Base-by-base conservation (phyloP, 2,329 filamentous ascomycete species). In the Aspergillus phoenicis region DNA sequence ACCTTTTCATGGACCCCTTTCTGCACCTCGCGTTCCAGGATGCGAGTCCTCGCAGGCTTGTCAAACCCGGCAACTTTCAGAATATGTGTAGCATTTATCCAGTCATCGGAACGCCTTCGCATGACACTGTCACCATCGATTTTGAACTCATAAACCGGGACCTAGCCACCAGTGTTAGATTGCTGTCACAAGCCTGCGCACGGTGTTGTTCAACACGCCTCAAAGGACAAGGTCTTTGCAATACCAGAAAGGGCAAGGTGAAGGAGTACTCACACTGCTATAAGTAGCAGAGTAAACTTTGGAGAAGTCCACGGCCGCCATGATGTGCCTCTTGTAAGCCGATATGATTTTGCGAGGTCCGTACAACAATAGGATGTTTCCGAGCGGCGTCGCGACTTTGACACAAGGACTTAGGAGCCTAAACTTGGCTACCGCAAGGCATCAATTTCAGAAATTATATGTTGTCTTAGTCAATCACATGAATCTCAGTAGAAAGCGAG, bases 41-140 rank as follows among this genome's bases (percentile, higher is more conserved):
- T 98, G 65, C 95, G 87, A 43, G 95, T 99, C 74, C 95, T 85
- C 11, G 94, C 92, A 2, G 95, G 95, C 78, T 99, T 99, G 78
- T 99, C 95, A 73, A 97, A 97, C 59, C 94, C 94, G 64, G 95
- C 95, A 43, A 96, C 92, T 75, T 99, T 99, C 52, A 99, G 82
- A 62, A 99, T 98, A 74, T 99, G 95, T 57, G 95, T 99, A n/a
- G 95, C 95, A 82, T 99, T 99, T 80, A 99, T 95, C 93, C 94
- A 99, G 78, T 98, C 88, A 77, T 99, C 95, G 57, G 88, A 86
- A 62, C 94, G 88, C 54, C 95, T 87, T 76, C 95, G 90, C 95
- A 99, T 99, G 66, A 98, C 91, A 91, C 97, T 92, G 74, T 96
- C 92, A 67, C 83, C 84, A 38, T 89, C 91, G 70, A 96, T 89